Percentiles rank a stretch among this genome's conserved stretches.
phyloP scores from a whole-genome alignment of 164 flowering plant genomes.

The Malania oleifera region DNA sequence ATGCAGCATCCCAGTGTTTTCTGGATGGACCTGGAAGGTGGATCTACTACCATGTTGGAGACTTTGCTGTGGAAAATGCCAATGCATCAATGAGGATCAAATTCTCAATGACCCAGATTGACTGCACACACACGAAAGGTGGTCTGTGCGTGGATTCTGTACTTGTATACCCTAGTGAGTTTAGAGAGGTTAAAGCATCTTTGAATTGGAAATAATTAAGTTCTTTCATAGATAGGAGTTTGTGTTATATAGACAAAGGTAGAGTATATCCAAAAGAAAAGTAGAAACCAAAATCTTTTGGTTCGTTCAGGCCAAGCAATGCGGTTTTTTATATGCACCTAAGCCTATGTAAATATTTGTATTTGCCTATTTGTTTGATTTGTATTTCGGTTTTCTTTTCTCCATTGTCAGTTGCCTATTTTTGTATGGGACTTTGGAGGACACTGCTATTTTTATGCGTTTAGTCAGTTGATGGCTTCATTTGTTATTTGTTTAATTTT shows the following conservation, averaged over 20 bases:
- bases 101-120: slow-evolving; percentile 69
- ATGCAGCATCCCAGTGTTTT: slow-evolving; percentile 38
- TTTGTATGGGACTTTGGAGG: no score
- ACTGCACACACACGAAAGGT: slow-evolving; percentile 76
- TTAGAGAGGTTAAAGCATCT: slow-evolving; percentile 34
- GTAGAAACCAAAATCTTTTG: not conserved
- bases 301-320: not conserved
- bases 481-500: no score
- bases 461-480: no score
- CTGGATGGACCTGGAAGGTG: slow-evolving; percentile 48
- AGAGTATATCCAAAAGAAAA: not conserved
- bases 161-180: slow-evolving; percentile 37
- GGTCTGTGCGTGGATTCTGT: slow-evolving; percentile 68
- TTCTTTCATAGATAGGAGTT: not conserved
- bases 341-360: slow-evolving; percentile 2
- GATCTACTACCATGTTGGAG: slow-evolving; percentile 52
- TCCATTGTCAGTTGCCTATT: no score
- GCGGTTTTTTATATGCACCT: not conserved
- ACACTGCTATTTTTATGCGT: no score
- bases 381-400: no score
- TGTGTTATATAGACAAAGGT: not conserved
- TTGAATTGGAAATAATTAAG: slow-evolving; percentile 18
- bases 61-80: slow-evolving; percentile 35
- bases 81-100: slow-evolving; percentile 34
- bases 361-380: not conserved